Evolutionary conservation across 2,329 filamentous ascomycete genomes (phyloP), one percentile per base, ranked within the genome.

Genomic region (Colletotrichum truncatum): DNA sequence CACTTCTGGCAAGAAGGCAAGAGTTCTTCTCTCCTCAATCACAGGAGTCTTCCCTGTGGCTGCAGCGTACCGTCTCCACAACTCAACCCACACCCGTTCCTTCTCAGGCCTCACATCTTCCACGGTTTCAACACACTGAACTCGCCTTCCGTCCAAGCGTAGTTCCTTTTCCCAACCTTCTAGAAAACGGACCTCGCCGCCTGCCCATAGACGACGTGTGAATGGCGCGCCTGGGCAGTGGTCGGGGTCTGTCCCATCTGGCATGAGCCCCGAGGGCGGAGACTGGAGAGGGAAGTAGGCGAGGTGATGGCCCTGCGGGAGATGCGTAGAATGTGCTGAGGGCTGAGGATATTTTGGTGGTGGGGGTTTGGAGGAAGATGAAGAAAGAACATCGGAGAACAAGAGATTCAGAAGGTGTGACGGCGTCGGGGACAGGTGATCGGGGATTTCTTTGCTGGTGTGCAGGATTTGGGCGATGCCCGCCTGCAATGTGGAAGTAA

Each of bases 161-260:
- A 87, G 53, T 3, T 62, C 63, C 5, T 64, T 18, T 14, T 64
- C 67, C 74, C 73, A 76, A 4, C 71, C 72, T 6, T 30, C 64
- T 16, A 78, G 76, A 70, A 92, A 92, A 1, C 74, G 74, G 8
- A 98, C 78, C 39, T 85, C 84, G 0, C 95, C 96, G 30, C 94
- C 94, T 12, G 93, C 93, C 96, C 96, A 99, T 81, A 99, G 88
- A 16, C 96, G 89, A 21, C 92, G 87, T 53, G 84, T 84, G 75
- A 92, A 97, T 1, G 89, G 89, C 4, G 75, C 74, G 2, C 91
- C 93, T 0, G 95, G 95, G 23, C 84, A 89, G 74, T 97, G 93
- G 56, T 91, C 83, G 4, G 87, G 82, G 75, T 98, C 95, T 1
- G 94, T 97, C 62, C 96, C 95, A 79, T 99, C 96, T 1, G 88